Base-by-base conservation (phyloP, 139 green algal genomes). In the Chlamydomonas applanata region DNA sequence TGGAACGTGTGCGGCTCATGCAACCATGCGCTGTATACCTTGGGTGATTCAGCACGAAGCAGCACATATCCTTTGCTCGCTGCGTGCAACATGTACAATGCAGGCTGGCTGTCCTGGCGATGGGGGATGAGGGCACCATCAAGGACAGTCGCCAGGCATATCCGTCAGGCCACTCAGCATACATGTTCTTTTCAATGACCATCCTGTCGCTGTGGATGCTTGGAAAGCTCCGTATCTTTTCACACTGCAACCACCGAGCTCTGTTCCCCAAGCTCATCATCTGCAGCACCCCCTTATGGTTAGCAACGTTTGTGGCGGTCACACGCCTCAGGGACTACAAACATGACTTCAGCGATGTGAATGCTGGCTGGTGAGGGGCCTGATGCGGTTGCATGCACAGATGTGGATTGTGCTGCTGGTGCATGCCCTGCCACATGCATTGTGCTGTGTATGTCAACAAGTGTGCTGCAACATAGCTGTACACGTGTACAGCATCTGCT, bases 111-210 rank as follows among this genome's bases (percentile, higher is more conserved):
- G 35, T 33, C 1, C 34, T 83, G 3, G 49, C 36, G 4, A 49
- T 53, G 19, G 66, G 46, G 7, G 69, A 86, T 24, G 22, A 30
- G 7, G 13, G 2, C 17, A 60, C 59, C 20, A 74, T 79, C 5
- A 44, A 66, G 2, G 81, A 83, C 17, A 61, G 72, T 9, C 69
- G 76, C 9, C 66, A 71, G 29, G 77, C 76, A 0, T 86, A 81
- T 49, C 81, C 81, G 11, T 76, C 56, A 45, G 81, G 81, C 49
- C 81, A 86, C 56, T 53, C 69, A 17, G 81, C 81, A 34, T 80
- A 86, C 72, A 83, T 78, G 36, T 79, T 75, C 32, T 72, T 79
- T 61, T 32, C 61, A 2, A 80, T 86, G 61, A 81, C 76, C 13
- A 32, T 83, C 20, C 35, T 82, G 19, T 56, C 68, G 2, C 44